Evolutionary conservation across 768 basidiomycete species (phyloP).

Genomic region (Leccinum obscurum): DNA sequence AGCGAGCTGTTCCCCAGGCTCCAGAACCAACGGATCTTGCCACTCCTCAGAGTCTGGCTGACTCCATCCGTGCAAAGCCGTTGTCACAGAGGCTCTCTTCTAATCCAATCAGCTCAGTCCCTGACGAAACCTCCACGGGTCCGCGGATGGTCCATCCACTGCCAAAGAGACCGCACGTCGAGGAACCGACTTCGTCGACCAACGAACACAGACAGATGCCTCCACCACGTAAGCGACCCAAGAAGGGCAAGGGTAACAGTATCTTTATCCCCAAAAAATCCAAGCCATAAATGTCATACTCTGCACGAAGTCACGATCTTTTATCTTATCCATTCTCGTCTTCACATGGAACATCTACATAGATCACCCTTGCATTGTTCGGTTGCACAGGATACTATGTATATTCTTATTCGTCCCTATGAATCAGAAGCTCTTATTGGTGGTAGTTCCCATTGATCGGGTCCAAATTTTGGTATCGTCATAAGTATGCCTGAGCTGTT

Average conservation of each 20-base stretch:
- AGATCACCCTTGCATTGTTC: constrained; percentile 12
- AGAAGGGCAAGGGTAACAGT: constrained; percentile 33
- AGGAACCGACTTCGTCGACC: constrained; percentile 17
- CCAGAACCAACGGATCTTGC: constrained; percentile 35
- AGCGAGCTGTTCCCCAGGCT: constrained; percentile 16
- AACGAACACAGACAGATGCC: constrained; percentile 28
- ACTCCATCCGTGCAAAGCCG: constrained; percentile 29
- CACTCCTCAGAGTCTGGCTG: constrained; percentile 40
- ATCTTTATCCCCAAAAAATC: constrained; percentile 68
- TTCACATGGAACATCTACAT: constrained; percentile 3
- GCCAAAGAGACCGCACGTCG: constrained; percentile 24
- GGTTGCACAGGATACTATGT: constrained; percentile 13
- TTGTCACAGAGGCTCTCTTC: constrained; percentile 14
- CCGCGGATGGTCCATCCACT: neutral
- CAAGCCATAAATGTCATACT: constrained; percentile 25
- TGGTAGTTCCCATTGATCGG: constrained; percentile 85
- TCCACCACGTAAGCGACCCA: constrained; percentile 31
- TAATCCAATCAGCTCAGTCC: neutral
- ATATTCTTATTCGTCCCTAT: constrained; percentile 23
- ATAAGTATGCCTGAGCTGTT: constrained; percentile 66
- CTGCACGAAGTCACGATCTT: neutral
- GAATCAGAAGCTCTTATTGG: constrained; percentile 37
- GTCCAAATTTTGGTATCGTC: constrained; percentile 83
- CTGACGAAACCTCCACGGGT: constrained; percentile 1
- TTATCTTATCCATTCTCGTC: neutral